These are phyloP conservation scores for Phytophthora capsici DNA, from an alignment of 352 stramenopile species.

Conservation along the genomic window DNA sequence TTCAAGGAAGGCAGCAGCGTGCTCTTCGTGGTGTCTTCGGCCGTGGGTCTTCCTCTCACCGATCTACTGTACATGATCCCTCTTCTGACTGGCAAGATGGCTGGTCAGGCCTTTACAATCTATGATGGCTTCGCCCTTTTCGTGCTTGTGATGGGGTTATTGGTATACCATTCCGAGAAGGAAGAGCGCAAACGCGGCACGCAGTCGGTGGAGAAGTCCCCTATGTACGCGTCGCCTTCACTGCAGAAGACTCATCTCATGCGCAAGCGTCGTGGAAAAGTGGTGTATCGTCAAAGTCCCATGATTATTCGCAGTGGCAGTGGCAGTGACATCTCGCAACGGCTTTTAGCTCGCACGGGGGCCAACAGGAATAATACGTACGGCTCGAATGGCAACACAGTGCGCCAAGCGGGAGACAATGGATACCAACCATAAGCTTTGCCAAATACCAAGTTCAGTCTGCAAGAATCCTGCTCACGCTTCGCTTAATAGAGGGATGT, in stretches of 20 bases:
- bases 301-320: conserved; percentile 64
- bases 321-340: conserved; percentile 59
- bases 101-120: conserved; percentile 82
- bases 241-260: conserved; percentile 88
- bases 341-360: conserved; percentile 56
- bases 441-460: not conserved
- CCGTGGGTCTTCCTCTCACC: conserved; percentile 80
- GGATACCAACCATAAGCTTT: conserved; percentile 1
- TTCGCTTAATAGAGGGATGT: conserved; percentile 26
- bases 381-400: conserved; percentile 46
- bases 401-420: conserved; percentile 19
- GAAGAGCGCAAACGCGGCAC: conserved; percentile 69
- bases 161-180: conserved; percentile 91
- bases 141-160: conserved; percentile 83
- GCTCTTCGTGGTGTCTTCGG: conserved; percentile 88
- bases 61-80: conserved; percentile 89
- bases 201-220: conserved; percentile 80
- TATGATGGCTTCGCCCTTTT: conserved; percentile 91
- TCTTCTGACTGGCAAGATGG: conserved; percentile 69
- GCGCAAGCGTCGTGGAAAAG: conserved; percentile 76
- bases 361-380: conserved; percentile 61
- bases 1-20: conserved; percentile 91
- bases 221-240: conserved; percentile 86
- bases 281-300: conserved; percentile 86
- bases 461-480: not conserved